phyloP scores from a whole-genome alignment of 169 alveolate genomes.

The Plasmodium yoelii region DNA sequence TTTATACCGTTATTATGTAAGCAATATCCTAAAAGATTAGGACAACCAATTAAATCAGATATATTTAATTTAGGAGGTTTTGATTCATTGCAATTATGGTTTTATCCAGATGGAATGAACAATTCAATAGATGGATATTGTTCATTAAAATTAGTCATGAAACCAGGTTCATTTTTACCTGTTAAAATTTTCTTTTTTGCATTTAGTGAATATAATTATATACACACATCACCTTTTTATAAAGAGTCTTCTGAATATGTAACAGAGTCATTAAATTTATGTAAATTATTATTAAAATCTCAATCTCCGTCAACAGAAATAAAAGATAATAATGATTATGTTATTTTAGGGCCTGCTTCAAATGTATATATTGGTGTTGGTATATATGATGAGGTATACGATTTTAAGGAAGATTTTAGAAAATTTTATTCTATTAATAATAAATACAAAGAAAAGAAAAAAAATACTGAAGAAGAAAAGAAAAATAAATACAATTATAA shows the following conservation, averaged over 20 bases:
- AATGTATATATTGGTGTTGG: conserved; percentile 89
- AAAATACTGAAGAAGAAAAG: conserved; percentile 3
- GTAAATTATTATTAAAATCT: conserved; percentile 76
- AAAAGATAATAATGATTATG: conserved; percentile 86
- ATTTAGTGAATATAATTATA: conserved; percentile 84
- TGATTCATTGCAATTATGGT: conserved; percentile 91
- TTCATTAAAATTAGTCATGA: conserved; percentile 84
- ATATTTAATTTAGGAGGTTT: conserved; percentile 89
- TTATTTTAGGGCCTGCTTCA: conserved; percentile 90
- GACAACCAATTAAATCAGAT: conserved; percentile 89
- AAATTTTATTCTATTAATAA: conserved; percentile 73
- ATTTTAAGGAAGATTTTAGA: conserved; percentile 70
- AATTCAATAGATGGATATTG: conserved; percentile 85
- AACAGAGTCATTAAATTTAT: conserved; percentile 79
- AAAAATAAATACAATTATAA: conserved; percentile 67
- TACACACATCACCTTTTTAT: conserved; percentile 83
- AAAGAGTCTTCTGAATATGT: conserved; percentile 87
- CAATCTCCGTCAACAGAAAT: conserved; percentile 24
- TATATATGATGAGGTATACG: conserved; percentile 81
- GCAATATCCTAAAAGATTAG: conserved; percentile 84
- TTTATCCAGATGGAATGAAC: conserved; percentile 89
- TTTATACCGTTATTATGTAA: conserved; percentile 88
- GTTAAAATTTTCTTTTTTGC: conserved; percentile 84
- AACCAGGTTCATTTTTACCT: conserved; percentile 90
- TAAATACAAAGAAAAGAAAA: conserved; percentile 55